Percentiles rank a stretch among this genome's conserved stretches.
These are phyloP conservation scores for Penicillium robsamsonii DNA, from an alignment of 495 filamentous ascomycete species.

Conservation along the genomic window DNA sequence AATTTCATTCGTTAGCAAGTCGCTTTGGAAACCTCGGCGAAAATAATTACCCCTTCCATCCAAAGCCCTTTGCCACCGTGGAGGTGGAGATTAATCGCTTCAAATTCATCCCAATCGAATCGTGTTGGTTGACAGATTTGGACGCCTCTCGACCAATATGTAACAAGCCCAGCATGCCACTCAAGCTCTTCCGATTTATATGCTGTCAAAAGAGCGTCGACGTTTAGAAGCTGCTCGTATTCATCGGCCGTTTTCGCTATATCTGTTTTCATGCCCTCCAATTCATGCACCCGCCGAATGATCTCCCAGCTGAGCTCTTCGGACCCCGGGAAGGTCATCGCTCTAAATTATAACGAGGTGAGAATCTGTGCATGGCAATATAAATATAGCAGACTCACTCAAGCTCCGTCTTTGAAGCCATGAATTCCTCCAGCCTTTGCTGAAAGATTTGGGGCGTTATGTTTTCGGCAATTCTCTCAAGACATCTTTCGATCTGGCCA, in stretches of 20 bases:
- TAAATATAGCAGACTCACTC: neutral
- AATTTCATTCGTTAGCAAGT: neutral
- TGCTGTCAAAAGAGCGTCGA: constrained; percentile 3
- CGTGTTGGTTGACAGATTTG: neutral
- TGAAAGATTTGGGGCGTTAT: constrained; percentile 11
- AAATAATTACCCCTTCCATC: constrained; percentile 1
- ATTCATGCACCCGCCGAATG: neutral
- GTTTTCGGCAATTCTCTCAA: constrained; percentile 13
- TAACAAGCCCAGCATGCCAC: constrained; percentile 1
- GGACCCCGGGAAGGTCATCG: neutral
- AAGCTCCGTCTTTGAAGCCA: neutral
- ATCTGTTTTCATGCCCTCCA: constrained; percentile 3
- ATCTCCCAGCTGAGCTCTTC: neutral
- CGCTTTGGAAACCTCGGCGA: neutral
- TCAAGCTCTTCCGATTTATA: neutral
- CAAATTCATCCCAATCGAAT: constrained; percentile 15
- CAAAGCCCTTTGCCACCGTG: constrained; percentile 2
- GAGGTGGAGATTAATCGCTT: neutral
- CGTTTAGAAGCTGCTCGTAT: constrained; percentile 1
- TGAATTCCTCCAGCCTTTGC: constrained; percentile 7
- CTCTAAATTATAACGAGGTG: neutral
- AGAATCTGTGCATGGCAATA: neutral
- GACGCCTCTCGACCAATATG: constrained; percentile 11
- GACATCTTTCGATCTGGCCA: constrained; percentile 15
- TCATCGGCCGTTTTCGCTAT: neutral